These are phyloP conservation scores for Boletales sp. DNA, from an alignment of 768 basidiomycete genomes.

Conservation along the genomic window DNA sequence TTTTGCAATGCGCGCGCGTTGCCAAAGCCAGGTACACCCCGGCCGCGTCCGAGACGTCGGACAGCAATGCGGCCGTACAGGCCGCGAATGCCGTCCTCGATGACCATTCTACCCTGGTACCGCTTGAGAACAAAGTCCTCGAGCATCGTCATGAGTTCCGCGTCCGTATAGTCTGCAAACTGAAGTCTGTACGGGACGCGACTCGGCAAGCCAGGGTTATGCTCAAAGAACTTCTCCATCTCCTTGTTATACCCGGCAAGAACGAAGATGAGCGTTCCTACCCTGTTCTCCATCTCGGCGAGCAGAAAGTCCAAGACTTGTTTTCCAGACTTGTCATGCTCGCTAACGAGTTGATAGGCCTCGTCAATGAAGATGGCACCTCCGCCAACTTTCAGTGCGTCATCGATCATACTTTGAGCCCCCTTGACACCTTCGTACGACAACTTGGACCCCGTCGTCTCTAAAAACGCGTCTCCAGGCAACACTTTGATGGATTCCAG, in stretches of 20 bases:
- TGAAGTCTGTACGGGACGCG: conserved; percentile 60
- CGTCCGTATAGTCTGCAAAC: conserved; percentile 61
- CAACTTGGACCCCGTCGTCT: conserved; percentile 61
- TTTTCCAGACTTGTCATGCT: conserved; percentile 45
- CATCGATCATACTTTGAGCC: conserved; percentile 50
- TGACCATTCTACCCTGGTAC: conserved; percentile 49
- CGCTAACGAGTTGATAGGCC: conserved; percentile 62
- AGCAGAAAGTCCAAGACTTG: conserved; percentile 69
- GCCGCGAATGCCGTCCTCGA: conserved; percentile 54
- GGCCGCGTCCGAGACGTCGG: conserved; percentile 57
- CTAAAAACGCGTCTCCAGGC: conserved; percentile 52
- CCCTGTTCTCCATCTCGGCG: conserved; percentile 71
- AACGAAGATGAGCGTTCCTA: conserved; percentile 65
- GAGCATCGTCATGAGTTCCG: conserved; percentile 54
- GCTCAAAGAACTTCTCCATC: conserved; percentile 78
- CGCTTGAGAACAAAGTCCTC: conserved; percentile 43
- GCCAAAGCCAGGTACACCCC: conserved; percentile 59
- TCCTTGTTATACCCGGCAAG: conserved; percentile 68
- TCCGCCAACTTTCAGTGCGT: conserved; percentile 51
- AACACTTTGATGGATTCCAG: conserved; percentile 53
- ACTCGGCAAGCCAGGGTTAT: conserved; percentile 66
- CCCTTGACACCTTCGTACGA: conserved; percentile 56
- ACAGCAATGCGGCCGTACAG: conserved; percentile 55
- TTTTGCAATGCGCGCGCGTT: conserved; percentile 64
- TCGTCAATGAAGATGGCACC: conserved; percentile 72